Evolutionary conservation across 495 filamentous ascomycete genomes (phyloP).

Genomic region (Penicillium lividum): DNA sequence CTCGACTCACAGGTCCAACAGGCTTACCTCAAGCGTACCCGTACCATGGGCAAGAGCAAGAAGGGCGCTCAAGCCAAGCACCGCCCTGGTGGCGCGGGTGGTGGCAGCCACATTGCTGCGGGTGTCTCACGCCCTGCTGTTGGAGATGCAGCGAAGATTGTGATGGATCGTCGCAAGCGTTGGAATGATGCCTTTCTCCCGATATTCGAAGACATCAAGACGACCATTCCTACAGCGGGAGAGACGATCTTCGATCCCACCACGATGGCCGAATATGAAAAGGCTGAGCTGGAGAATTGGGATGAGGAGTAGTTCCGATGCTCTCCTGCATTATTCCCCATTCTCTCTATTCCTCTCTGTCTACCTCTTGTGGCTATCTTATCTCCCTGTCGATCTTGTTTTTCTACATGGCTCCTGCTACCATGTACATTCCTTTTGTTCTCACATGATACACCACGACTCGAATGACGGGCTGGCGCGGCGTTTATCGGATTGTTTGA

Average conservation of each 20-base stretch:
- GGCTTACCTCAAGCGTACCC: conserved; percentile 94
- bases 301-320: conserved; percentile 55
- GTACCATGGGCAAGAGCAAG: conserved; percentile 89
- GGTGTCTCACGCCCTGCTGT: conserved; percentile 75
- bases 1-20: conserved; percentile 93
- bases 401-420: background rate
- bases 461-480: conserved; percentile 23
- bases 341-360: conserved; percentile 1
- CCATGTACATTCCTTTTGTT: conserved; percentile 1
- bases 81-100: conserved; percentile 62
- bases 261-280: conserved; percentile 58
- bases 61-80: conserved; percentile 70
- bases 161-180: conserved; percentile 84
- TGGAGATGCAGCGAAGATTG: conserved; percentile 80
- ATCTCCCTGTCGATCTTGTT: background rate
- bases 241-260: conserved; percentile 67
- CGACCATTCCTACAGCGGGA: conserved; percentile 51
- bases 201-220: conserved; percentile 77
- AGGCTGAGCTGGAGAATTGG: conserved; percentile 73
- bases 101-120: conserved; percentile 54
- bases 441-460: conserved; percentile 21
- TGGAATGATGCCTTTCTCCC: conserved; percentile 88
- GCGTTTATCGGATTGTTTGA: conserved; percentile 15
- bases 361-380: background rate
- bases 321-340: background rate